Evolutionary conservation across 805 yeast species (phyloP), one percentile per base, ranked within the genome.

Genomic region (Cyberlindnera mississippiensis): DNA sequence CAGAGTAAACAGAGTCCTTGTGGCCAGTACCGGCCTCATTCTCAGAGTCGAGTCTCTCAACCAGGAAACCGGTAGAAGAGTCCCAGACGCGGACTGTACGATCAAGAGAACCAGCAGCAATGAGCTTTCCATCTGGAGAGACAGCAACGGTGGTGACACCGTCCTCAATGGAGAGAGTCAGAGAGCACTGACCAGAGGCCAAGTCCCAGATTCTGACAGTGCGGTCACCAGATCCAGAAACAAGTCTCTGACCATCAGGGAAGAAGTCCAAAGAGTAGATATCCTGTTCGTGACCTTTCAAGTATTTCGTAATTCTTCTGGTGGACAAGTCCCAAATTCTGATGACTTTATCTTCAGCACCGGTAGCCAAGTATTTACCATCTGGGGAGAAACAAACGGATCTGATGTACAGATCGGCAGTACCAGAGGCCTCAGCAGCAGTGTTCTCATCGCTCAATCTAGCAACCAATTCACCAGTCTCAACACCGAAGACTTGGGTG

Each of bases 81-180:
- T 91, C 96, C 97, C 98, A 91, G 36, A 93, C 96, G 49, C 98
- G 77, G 39, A 93, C 97, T 26, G 96, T 85, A 67, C 95, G 77
- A 69, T 91, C 99, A 51, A 91, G 76, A 28, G 96, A 85, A 38
- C 99, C 99, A 14, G 97, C 98, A 30, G 97, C 98, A 56, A 93
- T 88, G 55, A 81, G 78, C 54, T 82, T 79, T 30, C 97, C 96
- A 64, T 91, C 95, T 37, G 97, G 97, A 33, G 96, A 86, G 32
- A 91, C 91, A 16, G 97, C 96, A 35, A 91, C 97, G 0, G 99
- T 91, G 42, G 99, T 91, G 40, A 91, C 98, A 54, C 99, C 99
- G 63, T 91, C 98, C 66, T 91, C 97, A 56, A 91, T 90, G 14
- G 89, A 78, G 51, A 91, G 72, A 35, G 96, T 89, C 58, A 89